Evolutionary conservation across 1,139 yeast species (phyloP), one percentile per base, ranked within the genome.

Genomic region (Komagataea norvegica): DNA sequence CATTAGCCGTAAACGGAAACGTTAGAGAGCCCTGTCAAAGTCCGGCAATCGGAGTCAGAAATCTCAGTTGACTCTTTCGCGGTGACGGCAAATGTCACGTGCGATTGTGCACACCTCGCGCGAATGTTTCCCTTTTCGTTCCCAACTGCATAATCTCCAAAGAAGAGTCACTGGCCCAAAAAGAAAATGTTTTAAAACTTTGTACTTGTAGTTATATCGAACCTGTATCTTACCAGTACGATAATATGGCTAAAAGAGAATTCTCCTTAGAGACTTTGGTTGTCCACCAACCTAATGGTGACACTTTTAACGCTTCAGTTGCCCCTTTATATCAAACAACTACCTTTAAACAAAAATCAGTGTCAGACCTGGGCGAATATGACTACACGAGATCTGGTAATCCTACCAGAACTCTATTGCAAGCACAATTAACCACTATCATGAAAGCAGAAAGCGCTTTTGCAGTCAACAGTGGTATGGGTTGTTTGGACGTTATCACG

Each of bases 371-470:
- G 83, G 91, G 93, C 6, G 83, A 79, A 54, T 88, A 83, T 59
- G 96, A 88, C 61, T 88, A 88, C 60, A 86, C 96, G 1, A 70
- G 96, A 54, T 81, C 93, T n/a, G 96, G 96, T 3, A 88, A 88
- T 60, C 96, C 96, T 22, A 86, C 96, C 2, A 71, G 96, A 60
- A 77, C 93, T 0, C 76, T 77, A 34, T 65, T 87, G 43, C 95
- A 88, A 59, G 68, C 75, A 38, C 94, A 88, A 52, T 58, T 88
- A 52, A 80, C 86, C 34, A 74, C 77, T 49, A 74, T 88, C 26
- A 86, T 86, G 81, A 72, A 70, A 47, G 89, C 94, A 9, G 65
- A 72, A 30, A 73, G 80, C 38, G 77, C 87, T 2, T 79, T 72
- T 52, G 95, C 94, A 5, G 95, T 88, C 10, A 78, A 89, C 26